Base-by-base conservation (phyloP, 169 alveolate species). In the Plasmodium yoelii region DNA sequence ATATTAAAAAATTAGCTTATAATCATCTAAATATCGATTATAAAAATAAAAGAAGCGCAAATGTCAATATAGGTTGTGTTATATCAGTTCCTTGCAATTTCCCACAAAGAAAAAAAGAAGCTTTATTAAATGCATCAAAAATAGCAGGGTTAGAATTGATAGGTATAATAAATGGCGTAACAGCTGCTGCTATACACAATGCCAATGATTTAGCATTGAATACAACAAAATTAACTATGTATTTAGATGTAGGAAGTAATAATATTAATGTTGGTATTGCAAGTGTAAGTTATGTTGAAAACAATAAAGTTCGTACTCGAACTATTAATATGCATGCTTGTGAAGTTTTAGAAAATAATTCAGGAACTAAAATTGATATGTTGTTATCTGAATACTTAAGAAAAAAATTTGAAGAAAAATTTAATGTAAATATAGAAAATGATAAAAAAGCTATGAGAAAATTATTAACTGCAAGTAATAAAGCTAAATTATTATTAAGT, bases 41-140 rank as follows among this genome's bases (percentile, higher is more conserved):
- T 73, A 92, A 87, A 51, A 68, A 63, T 46, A 75, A 89, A 51
- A 82, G 44, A 44, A 80, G 59, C 1, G 44, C 57, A 22, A 49
- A 91, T 61, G 80, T 72, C 47, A 53, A 82, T 68, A 87, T 92
- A 18, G 55, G 90, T 60, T 93, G 94, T 49, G 94, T 94, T 19
- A 90, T 94, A 39, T 73, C 96, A 10, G 87, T 94, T 15, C 96
- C 96, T 34, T 92, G 95, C 77, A 90, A 94, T 88, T 94, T 87
- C 63, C 75, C 93, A 12, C 96, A 92, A 82, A 88, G 90, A 44
- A 92, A 92, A 63, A 74, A 94, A 18, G 77, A 67, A 80, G 95
- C 95, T 4, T 65, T 94, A 34, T 64, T 64, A 10, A 87, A 86
- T 67, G 95, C 96, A 44, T 87, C 94, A 0, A 93, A 92, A 74